A percentile compares a stretch with the other conserved stretches of the same genome.
Conservation (phyloP, 371 early-diverging fungal genomes). For the Furculomyces boomerangus region DNA sequence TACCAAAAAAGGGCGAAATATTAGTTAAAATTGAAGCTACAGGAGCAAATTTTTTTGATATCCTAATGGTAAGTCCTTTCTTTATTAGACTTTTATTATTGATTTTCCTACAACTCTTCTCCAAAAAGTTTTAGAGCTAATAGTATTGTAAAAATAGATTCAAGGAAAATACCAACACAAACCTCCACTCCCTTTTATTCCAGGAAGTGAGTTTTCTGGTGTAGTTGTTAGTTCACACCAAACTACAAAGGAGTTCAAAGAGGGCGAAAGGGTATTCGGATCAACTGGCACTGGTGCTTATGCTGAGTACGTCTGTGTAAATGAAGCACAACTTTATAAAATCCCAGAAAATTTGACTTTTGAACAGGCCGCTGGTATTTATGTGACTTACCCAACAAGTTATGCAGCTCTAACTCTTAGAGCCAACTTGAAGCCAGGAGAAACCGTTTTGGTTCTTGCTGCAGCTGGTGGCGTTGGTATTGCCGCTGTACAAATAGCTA, state of each 20-base stretch:
- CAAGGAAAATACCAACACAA: slow-evolving; percentile 72
- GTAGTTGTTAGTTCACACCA: slow-evolving; percentile 23
- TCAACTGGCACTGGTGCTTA: slow-evolving; percentile 37
- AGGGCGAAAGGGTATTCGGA: slow-evolving; percentile 68
- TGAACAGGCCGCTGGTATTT: slow-evolving; percentile 63
- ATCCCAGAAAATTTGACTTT: slow-evolving; percentile 49
- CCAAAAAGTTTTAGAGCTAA: too few relatives aligned
- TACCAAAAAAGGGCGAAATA: slow-evolving; percentile 35
- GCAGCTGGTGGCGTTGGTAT: slow-evolving; percentile 45
- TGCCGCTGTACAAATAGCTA: slow-evolving; percentile 26
- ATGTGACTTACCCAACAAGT: slow-evolving; percentile 63
- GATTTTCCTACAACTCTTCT: too few relatives aligned
- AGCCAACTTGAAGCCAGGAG: slow-evolving; percentile 40
- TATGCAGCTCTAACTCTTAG: slow-evolving; percentile 54
- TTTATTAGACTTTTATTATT: not conserved
- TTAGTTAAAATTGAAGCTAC: slow-evolving; percentile 51
- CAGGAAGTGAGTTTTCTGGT: slow-evolving; percentile 61
- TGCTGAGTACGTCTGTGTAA: slow-evolving; percentile 43
- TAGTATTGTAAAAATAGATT: too few relatives aligned
- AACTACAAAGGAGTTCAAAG: slow-evolving; percentile 25
- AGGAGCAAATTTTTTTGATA: slow-evolving; percentile 72
- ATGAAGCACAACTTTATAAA: slow-evolving; percentile 27
- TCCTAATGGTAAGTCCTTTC: slow-evolving; percentile 36
- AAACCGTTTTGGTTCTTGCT: slow-evolving; percentile 52
- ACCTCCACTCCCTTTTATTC: slow-evolving; percentile 65